Conservation (phyloP, 139 green algal genomes). For the Micractinium sp. region DNA sequence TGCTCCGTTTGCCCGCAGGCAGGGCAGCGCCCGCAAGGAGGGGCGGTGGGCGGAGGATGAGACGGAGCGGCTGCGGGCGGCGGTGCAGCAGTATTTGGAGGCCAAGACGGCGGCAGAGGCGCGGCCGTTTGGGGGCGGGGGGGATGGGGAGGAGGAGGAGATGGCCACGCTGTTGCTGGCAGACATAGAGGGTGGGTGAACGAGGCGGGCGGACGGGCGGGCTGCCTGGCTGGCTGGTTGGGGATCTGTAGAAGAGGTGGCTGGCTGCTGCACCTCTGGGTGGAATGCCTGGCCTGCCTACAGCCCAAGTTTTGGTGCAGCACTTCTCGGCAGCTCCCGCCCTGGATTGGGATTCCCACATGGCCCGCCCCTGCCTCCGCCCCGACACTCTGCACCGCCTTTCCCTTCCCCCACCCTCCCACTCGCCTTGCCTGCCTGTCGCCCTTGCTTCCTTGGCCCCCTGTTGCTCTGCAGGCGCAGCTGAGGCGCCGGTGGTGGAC, state of each 20-base stretch:
- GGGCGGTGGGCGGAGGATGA: constrained; percentile 54
- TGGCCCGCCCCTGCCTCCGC: no score
- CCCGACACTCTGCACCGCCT: no score
- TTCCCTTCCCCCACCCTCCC: background rate
- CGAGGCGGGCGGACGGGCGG: background rate
- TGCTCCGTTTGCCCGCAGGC: background rate
- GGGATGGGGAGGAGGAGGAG: background rate
- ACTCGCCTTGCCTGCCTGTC: no score
- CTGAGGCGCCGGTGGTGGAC: background rate
- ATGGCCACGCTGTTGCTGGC: background rate
- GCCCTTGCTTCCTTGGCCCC: background rate
- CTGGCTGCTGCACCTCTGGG: background rate
- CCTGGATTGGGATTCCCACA: no score
- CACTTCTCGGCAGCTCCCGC: no score
- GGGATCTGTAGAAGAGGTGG: background rate
- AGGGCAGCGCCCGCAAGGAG: constrained; percentile 6
- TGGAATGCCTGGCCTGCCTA: no score
- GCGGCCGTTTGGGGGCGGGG: background rate
- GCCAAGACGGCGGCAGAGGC: constrained; percentile 4
- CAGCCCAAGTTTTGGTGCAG: no score
- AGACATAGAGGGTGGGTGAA: background rate
- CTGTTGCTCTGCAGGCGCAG: background rate
- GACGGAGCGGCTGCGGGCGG: constrained; percentile 32
- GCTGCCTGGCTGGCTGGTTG: background rate
- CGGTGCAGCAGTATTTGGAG: constrained; percentile 49